Conservation (phyloP, 345 rosid genomes). For the Salix caprea region DNA sequence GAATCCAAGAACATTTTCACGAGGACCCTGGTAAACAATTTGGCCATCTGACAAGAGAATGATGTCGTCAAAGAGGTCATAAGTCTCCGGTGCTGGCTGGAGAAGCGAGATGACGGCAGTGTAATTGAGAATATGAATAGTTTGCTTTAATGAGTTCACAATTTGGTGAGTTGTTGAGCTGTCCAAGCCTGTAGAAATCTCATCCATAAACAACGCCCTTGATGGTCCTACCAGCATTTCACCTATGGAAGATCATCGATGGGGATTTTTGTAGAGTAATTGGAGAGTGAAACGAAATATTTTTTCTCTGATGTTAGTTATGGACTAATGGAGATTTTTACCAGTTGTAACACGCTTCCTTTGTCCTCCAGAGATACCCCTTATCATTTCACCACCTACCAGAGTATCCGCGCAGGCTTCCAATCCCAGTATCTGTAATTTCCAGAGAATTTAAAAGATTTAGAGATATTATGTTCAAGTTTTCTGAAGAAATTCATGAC, state of each 20-base stretch:
- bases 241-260: slow-evolving; percentile 27
- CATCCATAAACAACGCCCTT: slow-evolving; percentile 67
- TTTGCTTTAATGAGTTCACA: slow-evolving; percentile 64
- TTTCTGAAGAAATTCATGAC: not conserved
- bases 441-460: not conserved
- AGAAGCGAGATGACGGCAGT: slow-evolving; percentile 70
- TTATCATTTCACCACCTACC: slow-evolving; percentile 65
- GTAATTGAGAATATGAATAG: slow-evolving; percentile 55
- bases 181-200: slow-evolving; percentile 76
- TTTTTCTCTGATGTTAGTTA: not conserved
- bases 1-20: slow-evolving; percentile 49
- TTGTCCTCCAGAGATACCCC: slow-evolving; percentile 87
- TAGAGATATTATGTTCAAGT: not conserved
- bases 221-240: slow-evolving; percentile 76
- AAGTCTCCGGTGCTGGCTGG: slow-evolving; percentile 81
- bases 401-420: slow-evolving; percentile 66
- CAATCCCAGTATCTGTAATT: slow-evolving; percentile 58
- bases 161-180: slow-evolving; percentile 76
- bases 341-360: slow-evolving; percentile 84
- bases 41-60: slow-evolving; percentile 64
- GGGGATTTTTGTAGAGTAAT: not conserved
- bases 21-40: slow-evolving; percentile 67
- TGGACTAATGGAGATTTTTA: slow-evolving; percentile 11
- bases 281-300: not conserved
- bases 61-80: slow-evolving; percentile 64